Base-by-base conservation (phyloP, 192 early-diverging fungal species). In the Entomortierella chlamydospora region DNA sequence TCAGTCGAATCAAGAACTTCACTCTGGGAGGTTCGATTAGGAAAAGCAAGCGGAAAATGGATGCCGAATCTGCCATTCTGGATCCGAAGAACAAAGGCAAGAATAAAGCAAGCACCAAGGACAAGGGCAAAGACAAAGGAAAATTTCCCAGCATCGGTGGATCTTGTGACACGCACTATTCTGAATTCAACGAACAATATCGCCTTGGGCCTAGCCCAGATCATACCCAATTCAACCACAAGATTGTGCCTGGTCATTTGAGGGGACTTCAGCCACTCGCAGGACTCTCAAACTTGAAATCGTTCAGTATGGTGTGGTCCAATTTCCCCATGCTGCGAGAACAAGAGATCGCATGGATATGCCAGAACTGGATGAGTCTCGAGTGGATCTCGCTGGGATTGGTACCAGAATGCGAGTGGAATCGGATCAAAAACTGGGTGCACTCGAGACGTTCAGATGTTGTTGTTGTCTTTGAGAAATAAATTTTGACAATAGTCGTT, bases 311-410 rank as follows among this genome's bases (percentile, higher is more conserved):
- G 49, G 26, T 34, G 7, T 65, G 70, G 62, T 63, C 70, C 15
- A 72, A 41, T 31, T 72, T 72, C 39, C 62, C 70, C 9, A 45
- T 57, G 56, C 30, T 72, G 18, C 25, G 41, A 4, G 70, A 72
- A 29, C 42, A 52, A 6, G 70, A 72, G 29, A 42, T 65, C 0
- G 70, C 29, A 17, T 72, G 70, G 62, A 64, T 72, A 13, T 72
- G 62, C 34, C 31, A 58, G 34, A 41, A 64, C 18, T 72, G 70
- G 70, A 47, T 22, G 0, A 34, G 30, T 10, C 49, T 72, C 15
- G 54, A 63, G 45, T 72, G 70, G 56, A 64, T 72, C 15, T 52
- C 62, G 13, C 20, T 72, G 29, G 70, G 70, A 2, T 39, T 64
- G 41, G 54, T 72, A 2, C 61, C 31, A n/a, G 41, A 62, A n/a